Evolutionary conservation across 208 protist species (phyloP), one percentile per base, ranked within the genome.

Genomic region (Leishmania aethiopica): DNA sequence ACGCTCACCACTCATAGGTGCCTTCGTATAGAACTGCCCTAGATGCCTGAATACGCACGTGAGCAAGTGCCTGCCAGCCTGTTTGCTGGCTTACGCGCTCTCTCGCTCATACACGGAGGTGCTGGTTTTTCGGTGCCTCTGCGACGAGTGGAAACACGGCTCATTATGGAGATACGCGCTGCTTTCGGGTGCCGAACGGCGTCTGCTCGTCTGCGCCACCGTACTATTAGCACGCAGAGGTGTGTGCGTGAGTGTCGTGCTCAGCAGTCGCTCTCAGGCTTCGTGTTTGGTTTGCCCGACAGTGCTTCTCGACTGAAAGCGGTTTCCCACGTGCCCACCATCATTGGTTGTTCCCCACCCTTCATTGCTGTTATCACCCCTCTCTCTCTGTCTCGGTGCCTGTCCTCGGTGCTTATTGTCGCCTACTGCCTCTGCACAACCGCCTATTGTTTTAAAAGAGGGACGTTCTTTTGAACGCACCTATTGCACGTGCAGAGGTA

Each of bases 21-120:
- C 51, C 66, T 71, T 85, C 84, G 81, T 88, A 88, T 88, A 88
- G 82, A 88, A 88, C 73, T 85, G 72, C 77, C 42, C 80, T 81
- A 88, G 84, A 88, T 76, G 15, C 69, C 40, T 51, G 19, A 49
- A 37, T 76, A n/a, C 19, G 73, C 19, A 37, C 13, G 11, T 35
- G 42, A 51, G 5, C 10, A 37, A 35, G 40, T 74, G 69, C 45
- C 28, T 59, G 32, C 60, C 42, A 45, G 32, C 25, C 49, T 77
- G 4, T 45, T 7, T 77, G 7, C 8, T 5, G 72, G 72, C 32
- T 35, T 25, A 28, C 15, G 72, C 32, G 17, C 35, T 17, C n/a
- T 62, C 13, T 25, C 35, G 22, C 11, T n/a, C 25, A 45, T 7
- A 17, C 42, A 37, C 15, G 28, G 40, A 17, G 45, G 28, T 17